Percentiles rank a stretch among this genome's conserved stretches.
Evolutionary conservation across 23 red algal genomes (phyloP).

Genomic region (Chondrus crispus): DNA sequence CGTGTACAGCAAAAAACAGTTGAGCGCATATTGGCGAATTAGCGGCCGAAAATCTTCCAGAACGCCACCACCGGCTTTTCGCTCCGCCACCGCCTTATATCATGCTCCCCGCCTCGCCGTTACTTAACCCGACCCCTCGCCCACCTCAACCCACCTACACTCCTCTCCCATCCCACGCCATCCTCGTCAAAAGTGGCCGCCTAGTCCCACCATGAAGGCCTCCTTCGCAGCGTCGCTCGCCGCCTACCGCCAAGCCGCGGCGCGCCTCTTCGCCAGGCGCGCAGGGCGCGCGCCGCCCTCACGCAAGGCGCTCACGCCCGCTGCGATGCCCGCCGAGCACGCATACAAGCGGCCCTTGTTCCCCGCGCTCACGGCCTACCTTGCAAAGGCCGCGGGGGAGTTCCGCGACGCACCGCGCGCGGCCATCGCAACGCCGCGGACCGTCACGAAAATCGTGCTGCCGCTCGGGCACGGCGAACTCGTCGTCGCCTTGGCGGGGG

Average conservation of each 20-base stretch:
- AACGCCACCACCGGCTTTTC: too few relatives aligned
- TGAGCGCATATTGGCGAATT: too few relatives aligned
- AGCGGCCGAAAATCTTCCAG: too few relatives aligned
- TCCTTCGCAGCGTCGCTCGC: background rate
- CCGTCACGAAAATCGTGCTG: background rate
- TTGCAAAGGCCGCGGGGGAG: constrained; percentile 3
- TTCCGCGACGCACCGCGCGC: background rate
- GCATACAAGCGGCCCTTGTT: constrained; percentile 2
- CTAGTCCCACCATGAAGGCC: too few relatives aligned
- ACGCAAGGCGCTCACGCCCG: background rate
- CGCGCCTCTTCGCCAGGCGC: background rate
- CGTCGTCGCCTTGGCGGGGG: constrained; percentile 2
- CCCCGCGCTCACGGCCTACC: constrained; percentile 33
- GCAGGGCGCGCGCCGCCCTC: background rate
- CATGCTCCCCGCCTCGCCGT: too few relatives aligned
- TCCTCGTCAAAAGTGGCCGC: too few relatives aligned
- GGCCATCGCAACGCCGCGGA: background rate
- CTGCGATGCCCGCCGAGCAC: background rate
- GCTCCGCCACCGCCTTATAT: too few relatives aligned
- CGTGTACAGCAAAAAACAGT: too few relatives aligned
- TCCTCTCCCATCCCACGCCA: too few relatives aligned
- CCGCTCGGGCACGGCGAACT: constrained; percentile 20
- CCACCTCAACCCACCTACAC: too few relatives aligned
- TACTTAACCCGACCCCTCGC: too few relatives aligned
- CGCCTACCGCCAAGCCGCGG: background rate